Evolutionary conservation across 2,329 filamentous ascomycete genomes (phyloP).

Genomic region (Aspergillus fischeri): DNA sequence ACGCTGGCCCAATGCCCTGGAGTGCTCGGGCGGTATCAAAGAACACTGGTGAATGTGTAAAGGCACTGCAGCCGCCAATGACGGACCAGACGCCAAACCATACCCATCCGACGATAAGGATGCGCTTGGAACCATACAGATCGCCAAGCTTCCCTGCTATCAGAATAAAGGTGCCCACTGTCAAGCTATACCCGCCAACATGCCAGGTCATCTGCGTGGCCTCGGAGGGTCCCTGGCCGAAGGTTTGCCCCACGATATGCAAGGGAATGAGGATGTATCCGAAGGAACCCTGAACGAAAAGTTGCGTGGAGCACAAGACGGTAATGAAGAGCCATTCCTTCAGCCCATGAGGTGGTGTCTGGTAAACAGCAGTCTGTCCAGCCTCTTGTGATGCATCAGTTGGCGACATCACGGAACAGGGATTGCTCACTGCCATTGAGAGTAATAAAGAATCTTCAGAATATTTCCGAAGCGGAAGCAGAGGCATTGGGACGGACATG

Average conservation of each 20-base stretch:
- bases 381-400: not conserved
- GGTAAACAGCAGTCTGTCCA: not conserved
- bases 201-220: not conserved
- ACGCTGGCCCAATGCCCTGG: slow-evolving; percentile 56
- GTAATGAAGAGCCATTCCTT: not conserved
- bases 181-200: not conserved
- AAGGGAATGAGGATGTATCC: not conserved
- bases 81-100: slow-evolving; percentile 38
- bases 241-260: not conserved
- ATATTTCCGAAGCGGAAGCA: no score
- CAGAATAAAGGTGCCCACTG: not conserved
- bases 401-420: no score
- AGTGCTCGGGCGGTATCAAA: slow-evolving; percentile 53
- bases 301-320: not conserved
- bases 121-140: slow-evolving; percentile 33
- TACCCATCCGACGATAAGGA: slow-evolving; percentile 32
- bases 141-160: slow-evolving; percentile 21
- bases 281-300: not conserved
- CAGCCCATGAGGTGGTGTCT: not conserved
- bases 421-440: no score
- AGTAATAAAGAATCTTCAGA: no score
- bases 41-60: slow-evolving; percentile 40
- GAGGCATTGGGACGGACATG: no score
- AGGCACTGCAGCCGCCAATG: slow-evolving; percentile 33
- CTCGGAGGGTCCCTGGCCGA: not conserved